Conservation (phyloP, 2,329 filamentous ascomycete species). For the Penicillium sclerotigenum region DNA sequence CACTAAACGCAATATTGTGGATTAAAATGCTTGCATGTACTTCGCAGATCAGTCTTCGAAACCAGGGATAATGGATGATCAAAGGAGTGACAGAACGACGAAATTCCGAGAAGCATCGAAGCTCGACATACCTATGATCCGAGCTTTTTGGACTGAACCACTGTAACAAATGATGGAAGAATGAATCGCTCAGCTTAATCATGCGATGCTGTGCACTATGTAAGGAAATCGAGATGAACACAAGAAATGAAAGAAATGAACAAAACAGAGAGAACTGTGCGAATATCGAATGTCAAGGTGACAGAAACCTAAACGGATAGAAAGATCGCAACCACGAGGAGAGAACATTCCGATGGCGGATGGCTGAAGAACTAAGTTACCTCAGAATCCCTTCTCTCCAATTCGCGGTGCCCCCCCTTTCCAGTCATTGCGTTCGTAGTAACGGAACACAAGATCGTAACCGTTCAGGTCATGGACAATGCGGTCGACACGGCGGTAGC, state of each 20-base stretch:
- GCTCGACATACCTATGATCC: conserved; percentile 7
- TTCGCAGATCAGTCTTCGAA: background rate
- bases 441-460: conserved; percentile 93
- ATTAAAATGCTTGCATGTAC: background rate
- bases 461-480: conserved; percentile 98
- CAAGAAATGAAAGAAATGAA: conserved; percentile 10
- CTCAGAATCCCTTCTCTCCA: conserved; percentile 48
- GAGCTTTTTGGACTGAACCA: conserved; percentile 3
- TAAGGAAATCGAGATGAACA: conserved; percentile 14
- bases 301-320: conserved; percentile 9
- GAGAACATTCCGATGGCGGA: background rate
- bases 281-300: conserved; percentile 1
- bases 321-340: conserved; percentile 14
- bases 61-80: background rate
- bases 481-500: conserved; percentile 85
- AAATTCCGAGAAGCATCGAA: conserved; percentile 9
- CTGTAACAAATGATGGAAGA: conserved; percentile 5
- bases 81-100: conserved; percentile 8
- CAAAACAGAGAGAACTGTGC: background rate
- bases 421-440: conserved; percentile 89
- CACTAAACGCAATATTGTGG: background rate
- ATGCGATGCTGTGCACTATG: conserved; percentile 24
- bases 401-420: conserved; percentile 61
- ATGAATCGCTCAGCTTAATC: conserved; percentile 19
- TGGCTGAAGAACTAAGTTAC: background rate